Evolutionary conservation across 306 rosid species (phyloP), one percentile per base, ranked within the genome.

Genomic region (Gastrolobium villosum): DNA sequence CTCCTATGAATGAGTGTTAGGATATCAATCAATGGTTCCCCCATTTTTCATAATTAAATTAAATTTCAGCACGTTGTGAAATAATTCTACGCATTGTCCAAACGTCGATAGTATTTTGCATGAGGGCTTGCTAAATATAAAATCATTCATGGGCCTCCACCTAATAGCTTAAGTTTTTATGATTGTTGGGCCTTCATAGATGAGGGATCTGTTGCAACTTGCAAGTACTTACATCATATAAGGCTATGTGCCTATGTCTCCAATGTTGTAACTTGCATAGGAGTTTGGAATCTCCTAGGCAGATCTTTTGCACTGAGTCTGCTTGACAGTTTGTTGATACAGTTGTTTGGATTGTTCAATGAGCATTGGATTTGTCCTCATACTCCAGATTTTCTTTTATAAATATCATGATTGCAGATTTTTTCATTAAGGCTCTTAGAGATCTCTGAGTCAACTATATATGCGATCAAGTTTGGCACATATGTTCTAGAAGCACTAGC

Each of bases 211-310:
- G 3, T 55, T 52, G 57, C 11, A 2, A 10, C 36, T 26, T 52
- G 57, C 11, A 2, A 10, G 62, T 26, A n/a, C 41, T 59, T 10
- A 59, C 41, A 26, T 11, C 41, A 32, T 11, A 31, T 5, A 10
- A 10, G 15, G 65, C 6, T 34, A 10, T 60, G 26, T 35, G 15
- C 43, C 6, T 34, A 10, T 60, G 26, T 35, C 66, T 34, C 44
- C 10, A 35, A 2, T 13, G 48, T 45, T 14, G 7, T 55, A n/a
- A n/a, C n/a, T n/a, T n/a, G n/a, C n/a, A 13, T 41, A 28, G 41
- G 77, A 5, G 40, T 39, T 55, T 41, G 53, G 30, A 72, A 20
- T 28, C 53, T 72, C 14, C 76, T 26, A 54, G 35, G 54, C 65
- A 37, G 39, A 7, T 53, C 26, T 35, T 35, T 3, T 40, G 54